phyloP scores from a whole-genome alignment of 2,329 filamentous ascomycete genomes.

The Cladophialophora chaetospira region DNA sequence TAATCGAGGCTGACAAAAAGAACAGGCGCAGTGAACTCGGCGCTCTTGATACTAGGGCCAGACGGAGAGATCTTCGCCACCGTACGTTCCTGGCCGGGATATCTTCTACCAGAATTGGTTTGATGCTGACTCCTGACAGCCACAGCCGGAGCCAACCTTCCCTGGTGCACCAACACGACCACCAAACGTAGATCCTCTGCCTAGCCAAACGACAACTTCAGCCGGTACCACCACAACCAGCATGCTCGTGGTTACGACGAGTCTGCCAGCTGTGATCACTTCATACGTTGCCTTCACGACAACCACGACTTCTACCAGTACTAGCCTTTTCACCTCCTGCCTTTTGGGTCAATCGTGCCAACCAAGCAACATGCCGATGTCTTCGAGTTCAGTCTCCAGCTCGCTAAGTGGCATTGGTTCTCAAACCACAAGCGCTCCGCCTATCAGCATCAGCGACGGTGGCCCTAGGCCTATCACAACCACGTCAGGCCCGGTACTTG shows the following conservation, averaged over 20 bases:
- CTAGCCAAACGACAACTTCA: constrained; percentile 12
- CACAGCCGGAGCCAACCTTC: constrained; percentile 19
- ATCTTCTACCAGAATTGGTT: not conserved
- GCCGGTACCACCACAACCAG: not conserved
- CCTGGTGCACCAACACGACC: constrained; percentile 23
- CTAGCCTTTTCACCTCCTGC: constrained; percentile 18
- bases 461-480: constrained; percentile 9
- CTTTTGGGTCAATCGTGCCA: constrained; percentile 5
- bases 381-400: not conserved
- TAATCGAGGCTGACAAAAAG: not conserved
- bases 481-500: not conserved
- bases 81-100: not conserved
- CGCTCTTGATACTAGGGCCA: constrained; percentile 24
- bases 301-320: constrained; percentile 18
- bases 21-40: constrained; percentile 25
- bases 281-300: constrained; percentile 1
- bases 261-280: not conserved
- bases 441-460: constrained; percentile 7
- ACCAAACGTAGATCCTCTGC: constrained; percentile 18
- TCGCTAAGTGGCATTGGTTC: not conserved
- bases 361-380: not conserved
- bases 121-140: not conserved
- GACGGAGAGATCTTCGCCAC: constrained; percentile 25
- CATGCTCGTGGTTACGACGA: not conserved
- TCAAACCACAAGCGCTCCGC: constrained; percentile 1